A percentile compares a stretch with the other conserved stretches of the same genome.
Evolutionary conservation across 2,329 filamentous ascomycete species (phyloP).

Genomic region (Monilinia aucupariae): DNA sequence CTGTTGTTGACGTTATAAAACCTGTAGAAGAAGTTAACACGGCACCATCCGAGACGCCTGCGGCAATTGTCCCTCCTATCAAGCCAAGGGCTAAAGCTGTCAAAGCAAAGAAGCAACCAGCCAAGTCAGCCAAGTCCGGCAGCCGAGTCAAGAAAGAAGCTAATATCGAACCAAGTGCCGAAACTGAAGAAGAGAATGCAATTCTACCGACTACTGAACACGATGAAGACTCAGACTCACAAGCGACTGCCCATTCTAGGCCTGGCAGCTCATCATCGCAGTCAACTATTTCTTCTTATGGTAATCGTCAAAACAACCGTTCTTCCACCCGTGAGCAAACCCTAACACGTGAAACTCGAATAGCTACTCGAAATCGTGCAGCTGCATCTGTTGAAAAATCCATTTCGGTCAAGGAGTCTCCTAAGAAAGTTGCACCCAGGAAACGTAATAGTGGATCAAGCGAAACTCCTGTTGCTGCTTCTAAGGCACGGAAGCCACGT

Average conservation of each 20-base stretch:
- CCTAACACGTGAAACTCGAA: conserved; percentile 16
- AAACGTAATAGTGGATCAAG: conserved; percentile 19
- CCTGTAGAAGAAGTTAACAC: conserved; percentile 5
- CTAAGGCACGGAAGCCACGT: conserved; percentile 18
- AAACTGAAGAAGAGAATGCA: conserved; percentile 22
- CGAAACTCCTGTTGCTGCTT: conserved; percentile 1
- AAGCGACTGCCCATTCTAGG: conserved; percentile 20
- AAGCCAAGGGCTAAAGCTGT: conserved; percentile 18
- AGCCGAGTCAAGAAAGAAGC: conserved; percentile 21
- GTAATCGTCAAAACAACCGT: conserved; percentile 18
- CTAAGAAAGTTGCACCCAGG: conserved; percentile 2
- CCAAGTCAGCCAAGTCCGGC: conserved; percentile 18
- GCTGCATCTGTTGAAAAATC: conserved; percentile 3
- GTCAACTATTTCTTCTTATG: conserved; percentile 19
- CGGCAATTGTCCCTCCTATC: conserved; percentile 4
- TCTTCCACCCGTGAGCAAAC: conserved; percentile 20
- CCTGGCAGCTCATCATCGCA: conserved; percentile 25
- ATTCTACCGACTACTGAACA: conserved; percentile 28
- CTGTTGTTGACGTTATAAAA: conserved; percentile 5
- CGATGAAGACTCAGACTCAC: conserved; percentile 22
- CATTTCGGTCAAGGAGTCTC: conserved; percentile 1
- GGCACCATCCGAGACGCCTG: background rate
- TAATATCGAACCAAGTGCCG: conserved; percentile 10
- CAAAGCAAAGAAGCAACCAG: conserved; percentile 19
- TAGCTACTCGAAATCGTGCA: conserved; percentile 4